Evolutionary conservation across 768 basidiomycete genomes (phyloP).

Genomic region (Tricholoma sp.): DNA sequence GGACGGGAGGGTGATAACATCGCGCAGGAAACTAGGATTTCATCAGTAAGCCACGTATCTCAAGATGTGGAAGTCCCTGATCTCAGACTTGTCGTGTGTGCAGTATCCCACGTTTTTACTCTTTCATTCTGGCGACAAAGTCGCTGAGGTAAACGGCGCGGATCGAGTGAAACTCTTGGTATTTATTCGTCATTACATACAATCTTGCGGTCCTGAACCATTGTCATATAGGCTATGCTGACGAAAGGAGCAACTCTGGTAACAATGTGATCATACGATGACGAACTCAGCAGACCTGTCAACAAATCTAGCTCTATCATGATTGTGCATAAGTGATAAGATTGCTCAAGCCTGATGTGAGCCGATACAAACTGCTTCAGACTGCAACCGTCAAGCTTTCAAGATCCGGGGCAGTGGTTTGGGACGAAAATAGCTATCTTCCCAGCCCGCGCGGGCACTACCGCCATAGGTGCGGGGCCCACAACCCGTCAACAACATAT

Average conservation of each 20-base stretch:
- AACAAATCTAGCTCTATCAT: too few relatives aligned
- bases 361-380: too few relatives aligned
- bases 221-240: background rate
- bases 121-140: constrained; percentile 32
- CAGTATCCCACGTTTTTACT: constrained; percentile 33
- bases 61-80: background rate
- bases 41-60: background rate
- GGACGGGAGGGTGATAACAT: background rate
- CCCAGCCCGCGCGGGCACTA: too few relatives aligned
- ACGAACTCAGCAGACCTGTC: too few relatives aligned
- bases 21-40: background rate
- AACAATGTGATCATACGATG: background rate
- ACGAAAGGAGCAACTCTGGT: background rate
- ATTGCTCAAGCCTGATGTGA: too few relatives aligned
- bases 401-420: too few relatives aligned
- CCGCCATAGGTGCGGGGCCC: too few relatives aligned
- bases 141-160: constrained; percentile 44
- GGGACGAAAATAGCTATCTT: too few relatives aligned
- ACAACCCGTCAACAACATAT: too few relatives aligned
- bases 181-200: constrained; percentile 4
- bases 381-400: too few relatives aligned
- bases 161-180: constrained; percentile 37
- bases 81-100: background rate
- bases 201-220: background rate
- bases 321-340: too few relatives aligned